These are phyloP conservation scores for Schizosaccharomyces octosporus DNA, from an alignment of 805 yeast genomes.

Conservation along the genomic window DNA sequence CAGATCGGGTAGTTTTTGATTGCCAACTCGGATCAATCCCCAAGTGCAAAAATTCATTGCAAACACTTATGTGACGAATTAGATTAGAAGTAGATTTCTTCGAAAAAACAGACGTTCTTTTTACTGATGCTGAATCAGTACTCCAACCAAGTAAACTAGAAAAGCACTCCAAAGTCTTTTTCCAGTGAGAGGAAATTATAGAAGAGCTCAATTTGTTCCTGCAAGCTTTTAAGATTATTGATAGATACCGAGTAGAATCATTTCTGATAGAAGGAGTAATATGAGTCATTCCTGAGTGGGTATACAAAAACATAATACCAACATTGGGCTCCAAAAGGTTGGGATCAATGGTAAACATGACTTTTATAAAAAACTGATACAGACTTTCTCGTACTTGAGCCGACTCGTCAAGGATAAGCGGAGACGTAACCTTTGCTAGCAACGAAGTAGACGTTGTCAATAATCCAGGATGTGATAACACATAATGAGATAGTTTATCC, in stretches of 20 bases:
- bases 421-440: constrained; percentile 30
- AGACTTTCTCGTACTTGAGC: constrained; percentile 35
- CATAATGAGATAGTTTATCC: neutral
- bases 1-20: neutral
- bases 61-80: neutral
- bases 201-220: neutral
- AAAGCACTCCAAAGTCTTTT: neutral
- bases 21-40: neutral
- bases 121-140: neutral
- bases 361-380: constrained; percentile 18
- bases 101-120: neutral
- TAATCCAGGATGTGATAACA: neutral
- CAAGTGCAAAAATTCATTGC: neutral
- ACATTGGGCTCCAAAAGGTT: constrained; percentile 16
- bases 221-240: constrained; percentile 24
- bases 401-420: constrained; percentile 44
- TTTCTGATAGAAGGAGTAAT: constrained; percentile 50
- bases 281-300: constrained; percentile 86
- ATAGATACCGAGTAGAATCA: constrained; percentile 46
- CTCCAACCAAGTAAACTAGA: neutral
- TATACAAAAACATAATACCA: constrained; percentile 28
- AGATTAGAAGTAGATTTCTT: neutral
- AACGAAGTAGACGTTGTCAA: constrained; percentile 16
- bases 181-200: neutral
- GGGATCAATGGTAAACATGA: constrained; percentile 4